Base-by-base conservation (phyloP, 2,329 filamentous ascomycete species). In the Colletotrichum shisoi region DNA sequence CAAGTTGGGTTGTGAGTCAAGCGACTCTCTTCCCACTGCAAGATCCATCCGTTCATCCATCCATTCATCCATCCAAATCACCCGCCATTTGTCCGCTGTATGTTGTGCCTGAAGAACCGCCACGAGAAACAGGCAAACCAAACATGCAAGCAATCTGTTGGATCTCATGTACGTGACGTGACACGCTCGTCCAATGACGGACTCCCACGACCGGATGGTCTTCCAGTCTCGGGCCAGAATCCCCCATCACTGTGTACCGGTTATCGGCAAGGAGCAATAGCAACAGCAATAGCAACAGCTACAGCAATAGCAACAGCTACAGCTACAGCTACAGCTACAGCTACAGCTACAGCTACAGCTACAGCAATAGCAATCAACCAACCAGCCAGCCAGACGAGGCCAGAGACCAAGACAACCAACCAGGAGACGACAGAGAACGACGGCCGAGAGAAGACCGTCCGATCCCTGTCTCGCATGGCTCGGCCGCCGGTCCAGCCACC, bases 401-500 rank as follows among this genome's bases (percentile, higher is more conserved):
- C 21, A 34, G 44, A 11, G n/a, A 48, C 24, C n/a, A 8, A 40
- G 27, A 58, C 27, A 48, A 21, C 13, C 52, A 56, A 19, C 27
- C 6, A 31, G 27, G 27, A n/a, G 4, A 34, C 17, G 27, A 51
- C 48, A 17, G 31, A 2, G n/a, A 15, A 48, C 37, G 48, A 51
- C 24, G 37, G 52, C 52, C 21, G 13, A 56, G 37, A 21, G 13
- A 51, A 54, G 27, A 51, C 21, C 42, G 51, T 60, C 49, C 49
- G 65, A 68, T 51, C 62, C 62, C 46, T 49, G 48, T 59, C 48
- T 17, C 49, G 49, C 40, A 53, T 48, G 48, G 61, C 49, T 60
- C 27, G 42, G 56, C 17, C 48, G 8, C 48, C 51, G 53, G 24
- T 15, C 40, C 53, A 67, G 64, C 64, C 53, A 56, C 27, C 53